phyloP scores from a whole-genome alignment of 805 yeast species.

The Barnettozyma sp. region DNA sequence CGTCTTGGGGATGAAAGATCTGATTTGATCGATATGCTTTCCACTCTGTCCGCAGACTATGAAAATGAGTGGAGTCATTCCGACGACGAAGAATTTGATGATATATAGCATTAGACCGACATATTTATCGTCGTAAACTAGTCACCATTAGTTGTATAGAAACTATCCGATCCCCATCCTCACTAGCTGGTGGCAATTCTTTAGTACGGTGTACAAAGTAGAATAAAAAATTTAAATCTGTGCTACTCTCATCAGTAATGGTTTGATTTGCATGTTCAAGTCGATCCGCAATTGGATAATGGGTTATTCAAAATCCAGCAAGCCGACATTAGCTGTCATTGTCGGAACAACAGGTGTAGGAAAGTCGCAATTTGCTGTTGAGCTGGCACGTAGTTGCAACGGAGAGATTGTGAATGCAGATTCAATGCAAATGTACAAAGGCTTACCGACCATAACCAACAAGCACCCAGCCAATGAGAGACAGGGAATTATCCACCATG shows the following conservation, averaged over 20 bases:
- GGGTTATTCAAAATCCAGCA: neutral
- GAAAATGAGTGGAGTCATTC: slow-evolving; percentile 43
- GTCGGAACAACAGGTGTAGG: slow-evolving; percentile 98
- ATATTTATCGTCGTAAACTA: too few species aligned
- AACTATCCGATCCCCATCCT: too few species aligned
- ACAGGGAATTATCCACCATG: slow-evolving; percentile 72
- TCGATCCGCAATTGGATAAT: neutral
- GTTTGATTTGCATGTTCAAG: neutral
- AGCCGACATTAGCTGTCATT: slow-evolving; percentile 47
- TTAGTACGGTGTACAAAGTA: too few species aligned
- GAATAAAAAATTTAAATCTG: neutral
- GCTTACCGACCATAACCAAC: slow-evolving; percentile 72
- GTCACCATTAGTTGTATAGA: too few species aligned
- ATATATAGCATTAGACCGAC: slow-evolving; percentile 27
- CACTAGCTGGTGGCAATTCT: too few species aligned
- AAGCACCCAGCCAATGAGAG: slow-evolving; percentile 84
- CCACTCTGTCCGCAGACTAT: slow-evolving; percentile 38
- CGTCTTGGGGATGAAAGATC: slow-evolving; percentile 42
- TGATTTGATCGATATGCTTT: slow-evolving; percentile 44
- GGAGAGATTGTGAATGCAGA: slow-evolving; percentile 96
- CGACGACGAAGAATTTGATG: slow-evolving; percentile 32
- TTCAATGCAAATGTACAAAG: slow-evolving; percentile 90
- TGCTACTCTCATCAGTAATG: neutral
- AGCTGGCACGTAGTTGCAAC: slow-evolving; percentile 63
- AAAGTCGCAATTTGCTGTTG: slow-evolving; percentile 77